Evolutionary conservation across 2,329 filamentous ascomycete genomes (phyloP), one percentile per base, ranked within the genome.

Genomic region (Fusarium floridanum): DNA sequence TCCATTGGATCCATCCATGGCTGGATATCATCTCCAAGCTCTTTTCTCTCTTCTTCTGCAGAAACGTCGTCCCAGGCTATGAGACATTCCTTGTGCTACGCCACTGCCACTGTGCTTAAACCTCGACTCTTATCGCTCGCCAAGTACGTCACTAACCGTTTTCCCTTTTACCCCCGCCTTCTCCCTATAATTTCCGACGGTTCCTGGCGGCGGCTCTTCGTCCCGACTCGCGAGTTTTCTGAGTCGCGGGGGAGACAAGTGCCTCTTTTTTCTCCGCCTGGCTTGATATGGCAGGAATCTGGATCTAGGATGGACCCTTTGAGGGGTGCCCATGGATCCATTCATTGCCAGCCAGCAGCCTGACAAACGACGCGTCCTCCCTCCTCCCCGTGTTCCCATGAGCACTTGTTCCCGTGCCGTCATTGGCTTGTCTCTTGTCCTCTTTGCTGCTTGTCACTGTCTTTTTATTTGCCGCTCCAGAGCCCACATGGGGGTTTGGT

Each of bases 301-400:
- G 71, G 67, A 73, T 72, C 67, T 66, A 17, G 48, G 66, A 41
- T 59, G 66, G 61, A 63, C 63, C 45, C 37, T 72, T 71, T 78
- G 68, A 76, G 73, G 70, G 70, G 70, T 39, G 16, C 2, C 61
- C 62, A 50, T 34, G 43, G 20, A 22, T 34, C 32, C 32, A 34
- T 34, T 34, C 11, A 34, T 34, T 34, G 41, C n/a, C 43, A 29
- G 29, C 29, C 29, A 29, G 27, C 43, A 48, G 43, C 65, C 64
- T 64, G 70, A 63, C 74, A 73, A 75, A 72, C 66, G 56, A 71
- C 48, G 39, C 37, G 24, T 63, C 69, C 65, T 57, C 66, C 56
- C 69, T 70, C 43, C 39, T 64, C 66, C 68, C 45, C 73, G 59
- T 77, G 71, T 62, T 67, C 68, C 66, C 76, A 77, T 77, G 74